These are phyloP conservation scores for Fomitopsis serialis DNA, from an alignment of 768 basidiomycete species.

Conservation along the genomic window DNA sequence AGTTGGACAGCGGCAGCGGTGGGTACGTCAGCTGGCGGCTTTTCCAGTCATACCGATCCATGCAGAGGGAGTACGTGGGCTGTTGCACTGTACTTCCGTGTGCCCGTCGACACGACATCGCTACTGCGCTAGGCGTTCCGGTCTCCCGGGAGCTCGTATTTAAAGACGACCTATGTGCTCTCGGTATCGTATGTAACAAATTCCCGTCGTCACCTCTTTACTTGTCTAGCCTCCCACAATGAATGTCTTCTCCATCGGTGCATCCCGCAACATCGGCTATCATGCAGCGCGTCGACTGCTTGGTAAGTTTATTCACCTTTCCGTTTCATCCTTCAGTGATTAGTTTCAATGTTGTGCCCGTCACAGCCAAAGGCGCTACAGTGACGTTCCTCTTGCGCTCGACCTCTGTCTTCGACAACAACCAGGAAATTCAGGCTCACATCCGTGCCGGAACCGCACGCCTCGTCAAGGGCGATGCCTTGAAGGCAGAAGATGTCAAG, in stretches of 20 bases:
- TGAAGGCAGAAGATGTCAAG: constrained; percentile 44
- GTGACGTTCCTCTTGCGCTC: constrained; percentile 62
- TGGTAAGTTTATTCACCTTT: constrained; percentile 15
- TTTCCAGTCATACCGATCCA: too few relatives aligned
- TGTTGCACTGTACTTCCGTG: too few relatives aligned
- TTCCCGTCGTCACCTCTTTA: too few relatives aligned
- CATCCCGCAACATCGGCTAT: constrained; percentile 37
- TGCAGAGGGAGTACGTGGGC: too few relatives aligned
- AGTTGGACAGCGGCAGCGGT: too few relatives aligned
- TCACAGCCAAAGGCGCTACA: constrained; percentile 47
- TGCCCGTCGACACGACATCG: too few relatives aligned
- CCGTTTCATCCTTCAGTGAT: neutral
- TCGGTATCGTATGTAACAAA: neutral
- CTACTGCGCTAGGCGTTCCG: too few relatives aligned
- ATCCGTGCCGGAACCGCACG: constrained; percentile 46
- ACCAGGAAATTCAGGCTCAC: constrained; percentile 46
- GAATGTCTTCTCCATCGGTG: constrained; percentile 30
- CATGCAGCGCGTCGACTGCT: constrained; percentile 25
- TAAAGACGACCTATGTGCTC: too few relatives aligned
- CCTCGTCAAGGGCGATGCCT: constrained; percentile 57
- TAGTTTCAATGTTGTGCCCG: neutral
- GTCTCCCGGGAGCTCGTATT: too few relatives aligned
- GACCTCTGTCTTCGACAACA: constrained; percentile 45
- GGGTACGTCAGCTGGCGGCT: too few relatives aligned
- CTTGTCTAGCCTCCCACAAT: too few relatives aligned